Conservation (phyloP, 164 flowering plant species). For the Aristolochia fimbriata region DNA sequence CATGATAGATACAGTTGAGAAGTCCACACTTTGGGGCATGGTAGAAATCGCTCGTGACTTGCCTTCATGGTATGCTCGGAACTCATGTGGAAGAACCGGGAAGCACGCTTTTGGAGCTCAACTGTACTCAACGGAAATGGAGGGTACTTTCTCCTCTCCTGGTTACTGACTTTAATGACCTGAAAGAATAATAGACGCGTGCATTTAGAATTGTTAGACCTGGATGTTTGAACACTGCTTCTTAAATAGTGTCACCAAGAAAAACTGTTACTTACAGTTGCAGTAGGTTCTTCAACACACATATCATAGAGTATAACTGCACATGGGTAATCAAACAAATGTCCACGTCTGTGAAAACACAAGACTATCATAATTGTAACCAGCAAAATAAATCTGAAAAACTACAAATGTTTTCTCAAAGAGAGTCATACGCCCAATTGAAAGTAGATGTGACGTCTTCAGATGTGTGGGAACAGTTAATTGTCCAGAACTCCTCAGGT, state of each 20-base stretch:
- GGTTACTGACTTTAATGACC: conserved; percentile 75
- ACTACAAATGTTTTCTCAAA: not conserved
- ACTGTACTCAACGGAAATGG: conserved; percentile 90
- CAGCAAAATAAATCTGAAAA: not conserved
- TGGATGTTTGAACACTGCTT: not conserved
- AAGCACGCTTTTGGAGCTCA: conserved; percentile 97
- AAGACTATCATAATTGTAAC: not conserved
- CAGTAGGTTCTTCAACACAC: conserved; percentile 82
- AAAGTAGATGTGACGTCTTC: conserved; percentile 73
- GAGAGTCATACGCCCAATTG: conserved; percentile 62
- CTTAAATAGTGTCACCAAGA: not conserved
- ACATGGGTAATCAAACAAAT: conserved; percentile 81
- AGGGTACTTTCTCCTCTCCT: conserved; percentile 71
- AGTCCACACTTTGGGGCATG: not conserved
- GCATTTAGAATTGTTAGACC: not conserved
- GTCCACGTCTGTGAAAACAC: conserved; percentile 64
- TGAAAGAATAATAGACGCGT: conserved; percentile 11
- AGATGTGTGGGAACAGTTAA: conserved; percentile 80
- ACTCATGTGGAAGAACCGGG: conserved; percentile 87
- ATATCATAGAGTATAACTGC: conserved; percentile 83
- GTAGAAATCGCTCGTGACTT: conserved; percentile 1
- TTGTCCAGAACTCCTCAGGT: conserved; percentile 92
- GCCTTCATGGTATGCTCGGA: conserved; percentile 99
- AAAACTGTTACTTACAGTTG: conserved; percentile 50
- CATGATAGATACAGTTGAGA: not conserved